Base-by-base conservation (phyloP, 176 grass and related monocot species). In the Aegilops speltoides region DNA sequence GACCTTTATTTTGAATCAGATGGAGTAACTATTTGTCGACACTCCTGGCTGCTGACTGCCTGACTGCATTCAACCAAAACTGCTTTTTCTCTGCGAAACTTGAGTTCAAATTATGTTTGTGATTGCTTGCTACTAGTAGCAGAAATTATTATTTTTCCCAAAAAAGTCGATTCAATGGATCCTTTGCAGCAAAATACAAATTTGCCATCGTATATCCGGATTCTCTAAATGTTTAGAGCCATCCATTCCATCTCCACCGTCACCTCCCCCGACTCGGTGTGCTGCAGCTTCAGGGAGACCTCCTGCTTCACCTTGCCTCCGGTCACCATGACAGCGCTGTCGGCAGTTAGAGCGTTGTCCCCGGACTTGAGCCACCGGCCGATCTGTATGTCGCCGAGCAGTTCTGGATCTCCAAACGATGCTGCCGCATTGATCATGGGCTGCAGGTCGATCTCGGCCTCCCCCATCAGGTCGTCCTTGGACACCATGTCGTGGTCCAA, bases 221-320 rank as follows among this genome's bases (percentile, higher is more conserved):
- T 76, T 10, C 7, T 52, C 43, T 91, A 92, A 69, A 92, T 54
- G 84, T 92, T 91, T 3, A 95, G 82, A 37, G 93, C 81, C 16
- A 95, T 89, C 95, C 93, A 95, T 65, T 98, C 81, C 83, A 98
- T 28, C 79, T 94, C 86, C 16, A 92, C 68, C 37, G 92, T 90
- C 5, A 95, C 38, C 65, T 95, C 93, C 7, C 89, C 93, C 0
- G 88, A 95, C 68, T 95, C 93, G 0, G 91, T 90, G 64, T 88
- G 90, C 56, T 94, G 96, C 59, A 98, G 79, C 70, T 91, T 95
- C 22, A 95, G 72, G 6, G 82, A 73, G 20, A 92, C 40, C 25
- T 85, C 75, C 66, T 95, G 96, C 78, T 86, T 95, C 64, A 98
- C 86, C 84, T 94, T 90, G 28, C 93, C 91, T 12, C 89, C 76